Evolutionary conservation across 352 stramenopile genomes (phyloP).

Genomic region (Phytophthora meadii): DNA sequence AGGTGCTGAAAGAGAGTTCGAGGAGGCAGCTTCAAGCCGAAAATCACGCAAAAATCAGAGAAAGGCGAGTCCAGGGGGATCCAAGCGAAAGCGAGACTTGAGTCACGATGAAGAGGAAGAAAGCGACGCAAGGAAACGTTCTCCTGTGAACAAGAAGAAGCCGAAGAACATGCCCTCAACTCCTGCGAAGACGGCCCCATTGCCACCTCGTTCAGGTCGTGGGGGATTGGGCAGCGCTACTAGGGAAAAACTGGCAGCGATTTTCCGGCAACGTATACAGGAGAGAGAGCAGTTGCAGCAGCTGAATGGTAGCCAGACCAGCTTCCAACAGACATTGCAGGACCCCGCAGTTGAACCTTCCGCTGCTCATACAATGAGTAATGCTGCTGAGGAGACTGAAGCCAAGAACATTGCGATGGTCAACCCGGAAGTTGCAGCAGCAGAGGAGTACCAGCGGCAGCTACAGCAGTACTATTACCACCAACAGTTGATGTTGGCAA

Average conservation of each 20-base stretch:
- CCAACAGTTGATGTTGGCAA: conserved; percentile 63
- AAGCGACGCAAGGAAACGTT: neutral
- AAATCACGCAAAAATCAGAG: conserved; percentile 21
- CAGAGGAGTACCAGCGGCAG: conserved; percentile 61
- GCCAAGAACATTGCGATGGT: conserved; percentile 9
- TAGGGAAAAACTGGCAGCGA: conserved; percentile 60
- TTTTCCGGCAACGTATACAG: conserved; percentile 68
- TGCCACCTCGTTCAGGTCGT: conserved; percentile 8
- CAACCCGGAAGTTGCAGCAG: conserved; percentile 25
- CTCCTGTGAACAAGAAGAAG: conserved; percentile 23
- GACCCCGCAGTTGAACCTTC: conserved; percentile 22
- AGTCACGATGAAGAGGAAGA: conserved; percentile 10
- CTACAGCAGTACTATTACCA: conserved; percentile 76
- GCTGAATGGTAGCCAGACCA: conserved; percentile 20
- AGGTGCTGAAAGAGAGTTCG: conserved; percentile 9
- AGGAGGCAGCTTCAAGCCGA: conserved; percentile 6
- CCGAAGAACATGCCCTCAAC: conserved; percentile 6
- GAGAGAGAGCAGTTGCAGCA: conserved; percentile 52
- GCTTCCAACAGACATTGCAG: conserved; percentile 39
- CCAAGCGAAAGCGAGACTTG: conserved; percentile 29
- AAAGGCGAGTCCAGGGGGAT: conserved; percentile 10
- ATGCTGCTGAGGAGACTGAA: conserved; percentile 8
- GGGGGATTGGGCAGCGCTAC: conserved; percentile 35
- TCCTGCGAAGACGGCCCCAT: conserved; percentile 13
- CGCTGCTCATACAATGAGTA: neutral